Percentiles rank a stretch among this genome's conserved stretches.
Conservation (phyloP, 2,329 filamentous ascomycete genomes). For the Thelonectria blattea region DNA sequence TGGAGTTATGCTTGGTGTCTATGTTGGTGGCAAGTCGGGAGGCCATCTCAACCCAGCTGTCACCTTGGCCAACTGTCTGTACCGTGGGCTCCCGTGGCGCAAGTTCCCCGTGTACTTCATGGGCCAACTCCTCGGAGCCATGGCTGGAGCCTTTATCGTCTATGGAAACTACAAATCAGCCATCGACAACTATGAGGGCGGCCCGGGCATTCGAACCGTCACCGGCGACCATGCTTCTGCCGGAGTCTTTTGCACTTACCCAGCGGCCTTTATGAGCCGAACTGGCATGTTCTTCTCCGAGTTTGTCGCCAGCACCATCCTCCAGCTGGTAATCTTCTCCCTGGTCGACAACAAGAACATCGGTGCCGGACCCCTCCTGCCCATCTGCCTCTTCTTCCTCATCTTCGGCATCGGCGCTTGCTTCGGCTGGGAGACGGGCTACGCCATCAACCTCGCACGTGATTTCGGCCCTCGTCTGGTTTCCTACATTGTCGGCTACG, state of each 20-base stretch:
- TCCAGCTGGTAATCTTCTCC: slow-evolving; percentile 76
- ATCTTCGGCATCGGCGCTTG: slow-evolving; percentile 76
- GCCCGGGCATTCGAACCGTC: slow-evolving; percentile 66
- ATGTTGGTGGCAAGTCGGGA: slow-evolving; percentile 68
- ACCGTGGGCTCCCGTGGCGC: slow-evolving; percentile 71
- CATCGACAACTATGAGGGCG: slow-evolving; percentile 69
- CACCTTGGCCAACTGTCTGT: slow-evolving; percentile 72
- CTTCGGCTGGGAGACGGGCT: slow-evolving; percentile 79
- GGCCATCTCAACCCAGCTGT: slow-evolving; percentile 75
- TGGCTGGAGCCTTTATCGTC: slow-evolving; percentile 64
- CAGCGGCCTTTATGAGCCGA: slow-evolving; percentile 68
- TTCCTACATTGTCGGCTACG: slow-evolving; percentile 72
- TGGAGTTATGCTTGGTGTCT: slow-evolving; percentile 73
- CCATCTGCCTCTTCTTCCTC: slow-evolving; percentile 71
- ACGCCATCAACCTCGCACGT: slow-evolving; percentile 75
- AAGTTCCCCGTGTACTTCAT: slow-evolving; percentile 72
- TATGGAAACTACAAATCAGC: slow-evolving; percentile 70
- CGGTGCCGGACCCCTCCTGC: slow-evolving; percentile 61
- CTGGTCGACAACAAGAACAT: slow-evolving; percentile 64
- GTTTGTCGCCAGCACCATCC: slow-evolving; percentile 68
- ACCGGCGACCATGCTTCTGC: slow-evolving; percentile 64
- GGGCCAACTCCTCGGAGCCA: slow-evolving; percentile 71
- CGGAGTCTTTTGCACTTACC: slow-evolving; percentile 77
- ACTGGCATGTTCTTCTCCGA: slow-evolving; percentile 75
- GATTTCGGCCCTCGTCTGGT: slow-evolving; percentile 74